Evolutionary conservation across 441 rosid species (phyloP).

Genomic region (Gossypium schwendimanii): DNA sequence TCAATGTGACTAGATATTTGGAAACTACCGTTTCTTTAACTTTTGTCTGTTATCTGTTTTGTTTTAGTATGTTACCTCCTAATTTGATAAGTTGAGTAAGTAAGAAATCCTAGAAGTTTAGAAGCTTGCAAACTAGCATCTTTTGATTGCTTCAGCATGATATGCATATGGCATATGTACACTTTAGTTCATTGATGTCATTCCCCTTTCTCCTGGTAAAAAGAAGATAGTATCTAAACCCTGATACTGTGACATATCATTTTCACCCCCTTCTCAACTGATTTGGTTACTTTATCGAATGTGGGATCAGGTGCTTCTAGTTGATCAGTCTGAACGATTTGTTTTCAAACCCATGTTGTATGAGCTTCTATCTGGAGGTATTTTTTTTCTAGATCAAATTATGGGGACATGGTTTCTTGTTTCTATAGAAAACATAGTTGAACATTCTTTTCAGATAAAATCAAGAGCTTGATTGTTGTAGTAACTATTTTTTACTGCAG

Average conservation of each 20-base stretch:
- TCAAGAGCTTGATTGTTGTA: neutral
- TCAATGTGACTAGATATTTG: neutral
- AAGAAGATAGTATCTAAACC: neutral
- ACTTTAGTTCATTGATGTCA: neutral
- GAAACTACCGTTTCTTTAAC: neutral
- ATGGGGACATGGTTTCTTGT: neutral
- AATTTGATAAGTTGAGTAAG: neutral
- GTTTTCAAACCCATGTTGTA: slow-evolving; percentile 97
- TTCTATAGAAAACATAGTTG: slow-evolving; percentile 3
- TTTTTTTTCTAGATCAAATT: slow-evolving; percentile 8
- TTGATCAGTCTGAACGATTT: slow-evolving; percentile 83
- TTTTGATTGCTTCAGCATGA: neutral
- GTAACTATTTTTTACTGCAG: slow-evolving; percentile 34
- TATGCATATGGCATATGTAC: neutral
- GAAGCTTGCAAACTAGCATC: neutral
- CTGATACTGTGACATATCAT: neutral
- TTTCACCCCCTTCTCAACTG: neutral
- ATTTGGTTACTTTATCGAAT: neutral
- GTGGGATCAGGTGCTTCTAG: slow-evolving; percentile 66
- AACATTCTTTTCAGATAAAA: slow-evolving; percentile 1
- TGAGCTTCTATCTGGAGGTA: slow-evolving; percentile 89
- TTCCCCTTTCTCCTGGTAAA: neutral
- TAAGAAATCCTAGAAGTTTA: neutral
- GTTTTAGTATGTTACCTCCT: neutral
- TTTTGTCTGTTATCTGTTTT: neutral